Percentiles rank a stretch among this genome's conserved stretches.
Conservation (phyloP, 2,329 filamentous ascomycete species). For the Helicocarpus griseus region DNA sequence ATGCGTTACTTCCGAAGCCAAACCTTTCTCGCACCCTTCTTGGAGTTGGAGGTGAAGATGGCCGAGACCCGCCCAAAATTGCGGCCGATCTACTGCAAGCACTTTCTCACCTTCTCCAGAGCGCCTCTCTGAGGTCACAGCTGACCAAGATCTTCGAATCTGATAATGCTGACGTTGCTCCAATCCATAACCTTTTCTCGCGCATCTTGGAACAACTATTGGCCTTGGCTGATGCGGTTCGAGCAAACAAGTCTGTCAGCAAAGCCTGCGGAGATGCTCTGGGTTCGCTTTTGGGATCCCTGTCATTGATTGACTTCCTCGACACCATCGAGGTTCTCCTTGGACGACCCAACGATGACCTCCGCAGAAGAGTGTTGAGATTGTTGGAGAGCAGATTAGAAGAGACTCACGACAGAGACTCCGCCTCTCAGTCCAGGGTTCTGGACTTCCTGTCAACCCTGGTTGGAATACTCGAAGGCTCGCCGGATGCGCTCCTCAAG, state of each 20-base stretch:
- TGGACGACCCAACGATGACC: slow-evolving; percentile 60
- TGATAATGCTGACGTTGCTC: slow-evolving; percentile 45
- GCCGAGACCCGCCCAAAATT: slow-evolving; percentile 38
- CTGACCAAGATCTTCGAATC: slow-evolving; percentile 28
- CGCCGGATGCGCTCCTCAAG: slow-evolving; percentile 64
- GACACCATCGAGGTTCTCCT: slow-evolving; percentile 77
- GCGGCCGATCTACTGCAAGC: slow-evolving; percentile 33
- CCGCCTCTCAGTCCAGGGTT: slow-evolving; percentile 57
- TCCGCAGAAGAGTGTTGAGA: slow-evolving; percentile 69
- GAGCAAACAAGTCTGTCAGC: slow-evolving; percentile 27
- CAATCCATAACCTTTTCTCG: slow-evolving; percentile 59
- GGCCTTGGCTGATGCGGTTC: slow-evolving; percentile 49
- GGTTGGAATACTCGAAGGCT: slow-evolving; percentile 64
- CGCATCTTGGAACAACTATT: slow-evolving; percentile 57
- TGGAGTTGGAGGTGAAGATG: slow-evolving; percentile 42
- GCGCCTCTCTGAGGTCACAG: slow-evolving; percentile 32
- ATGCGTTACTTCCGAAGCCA: slow-evolving; percentile 67
- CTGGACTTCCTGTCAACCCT: slow-evolving; percentile 72
- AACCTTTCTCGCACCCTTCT: slow-evolving; percentile 64
- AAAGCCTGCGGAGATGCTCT: slow-evolving; percentile 56
- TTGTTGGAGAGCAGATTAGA: slow-evolving; percentile 74
- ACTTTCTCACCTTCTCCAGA: slow-evolving; percentile 30
- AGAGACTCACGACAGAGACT: slow-evolving; percentile 59
- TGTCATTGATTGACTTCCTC: slow-evolving; percentile 82
- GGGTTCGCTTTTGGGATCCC: slow-evolving; percentile 68